These are phyloP conservation scores for Tothia fuscella DNA, from an alignment of 2,329 filamentous ascomycete species.

Conservation along the genomic window DNA sequence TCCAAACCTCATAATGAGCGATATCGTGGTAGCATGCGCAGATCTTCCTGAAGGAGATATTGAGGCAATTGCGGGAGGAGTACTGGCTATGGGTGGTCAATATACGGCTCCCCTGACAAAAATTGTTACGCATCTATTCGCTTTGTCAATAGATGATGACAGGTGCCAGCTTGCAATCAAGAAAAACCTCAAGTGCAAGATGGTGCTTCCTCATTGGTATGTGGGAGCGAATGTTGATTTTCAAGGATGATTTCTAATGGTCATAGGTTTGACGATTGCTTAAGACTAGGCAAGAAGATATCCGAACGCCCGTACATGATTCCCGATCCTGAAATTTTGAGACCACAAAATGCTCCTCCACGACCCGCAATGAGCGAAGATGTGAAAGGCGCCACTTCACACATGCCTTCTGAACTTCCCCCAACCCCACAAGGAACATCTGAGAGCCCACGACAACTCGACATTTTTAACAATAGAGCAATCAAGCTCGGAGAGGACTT, in stretches of 20 bases:
- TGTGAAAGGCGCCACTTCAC: slow-evolving; percentile 54
- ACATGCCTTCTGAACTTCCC: slow-evolving; percentile 17
- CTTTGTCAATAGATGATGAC: slow-evolving; percentile 60
- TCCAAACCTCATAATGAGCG: slow-evolving; percentile 77
- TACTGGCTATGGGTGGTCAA: slow-evolving; percentile 77
- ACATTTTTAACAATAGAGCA: slow-evolving; percentile 66
- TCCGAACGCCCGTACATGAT: slow-evolving; percentile 82
- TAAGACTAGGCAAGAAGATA: slow-evolving; percentile 84
- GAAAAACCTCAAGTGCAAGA: slow-evolving; percentile 61
- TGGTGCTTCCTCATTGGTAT: slow-evolving; percentile 88
- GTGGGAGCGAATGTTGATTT: slow-evolving; percentile 13
- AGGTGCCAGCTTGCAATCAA: slow-evolving; percentile 52
- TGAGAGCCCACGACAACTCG: slow-evolving; percentile 18
- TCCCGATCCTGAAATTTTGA: slow-evolving; percentile 22
- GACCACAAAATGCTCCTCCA: slow-evolving; percentile 15
- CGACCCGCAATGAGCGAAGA: slow-evolving; percentile 24
- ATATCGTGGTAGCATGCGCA: slow-evolving; percentile 70
- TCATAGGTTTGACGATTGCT: slow-evolving; percentile 87
- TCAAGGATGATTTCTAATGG: slow-evolving; percentile 10
- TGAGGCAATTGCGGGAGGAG: slow-evolving; percentile 82
- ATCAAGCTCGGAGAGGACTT: slow-evolving; percentile 70
- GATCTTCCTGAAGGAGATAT: slow-evolving; percentile 78
- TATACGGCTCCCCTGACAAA: slow-evolving; percentile 61
- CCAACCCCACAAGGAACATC: neutral
- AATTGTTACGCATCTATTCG: slow-evolving; percentile 78